Percentiles rank a stretch among this genome's conserved stretches.
Conservation (phyloP, 257 asterid genomes). For the Plantago major region DNA sequence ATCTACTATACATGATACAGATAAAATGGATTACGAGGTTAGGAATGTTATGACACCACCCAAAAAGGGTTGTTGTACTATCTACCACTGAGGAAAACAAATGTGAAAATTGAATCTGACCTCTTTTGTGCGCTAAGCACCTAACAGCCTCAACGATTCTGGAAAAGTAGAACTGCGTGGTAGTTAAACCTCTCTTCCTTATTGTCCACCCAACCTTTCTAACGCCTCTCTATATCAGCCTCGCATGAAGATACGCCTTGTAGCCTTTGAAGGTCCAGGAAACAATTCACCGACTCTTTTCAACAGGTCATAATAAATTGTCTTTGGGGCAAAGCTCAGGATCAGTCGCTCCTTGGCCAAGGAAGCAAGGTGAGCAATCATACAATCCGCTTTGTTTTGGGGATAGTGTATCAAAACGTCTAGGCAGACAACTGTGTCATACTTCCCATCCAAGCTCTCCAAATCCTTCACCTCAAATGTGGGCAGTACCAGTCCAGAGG, state of each 20-base stretch:
- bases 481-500: constrained; percentile 53
- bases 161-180: constrained; percentile 84
- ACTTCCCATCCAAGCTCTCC: constrained; percentile 85
- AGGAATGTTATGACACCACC: not conserved
- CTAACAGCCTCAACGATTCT: constrained; percentile 82
- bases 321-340: constrained; percentile 89
- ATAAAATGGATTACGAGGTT: not conserved
- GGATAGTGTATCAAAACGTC: constrained; percentile 97
- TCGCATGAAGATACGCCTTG: constrained; percentile 96
- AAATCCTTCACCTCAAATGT: constrained; percentile 80
- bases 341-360: constrained; percentile 77
- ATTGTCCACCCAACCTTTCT: constrained; percentile 80
- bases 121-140: constrained; percentile 49
- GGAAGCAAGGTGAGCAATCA: constrained; percentile 94
- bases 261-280: constrained; percentile 97
- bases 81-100: constrained; percentile 17
- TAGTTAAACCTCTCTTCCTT: constrained; percentile 68
- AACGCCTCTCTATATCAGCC: constrained; percentile 81
- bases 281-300: constrained; percentile 92
- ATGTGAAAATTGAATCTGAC: constrained; percentile 30
- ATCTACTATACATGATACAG: constrained; percentile 25
- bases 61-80: constrained; percentile 6
- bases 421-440: constrained; percentile 79
- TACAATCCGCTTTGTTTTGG: constrained; percentile 82
- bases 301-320: constrained; percentile 66